Evolutionary conservation across 352 stramenopile species (phyloP).

Genomic region (Elongisporangium undulatum): DNA sequence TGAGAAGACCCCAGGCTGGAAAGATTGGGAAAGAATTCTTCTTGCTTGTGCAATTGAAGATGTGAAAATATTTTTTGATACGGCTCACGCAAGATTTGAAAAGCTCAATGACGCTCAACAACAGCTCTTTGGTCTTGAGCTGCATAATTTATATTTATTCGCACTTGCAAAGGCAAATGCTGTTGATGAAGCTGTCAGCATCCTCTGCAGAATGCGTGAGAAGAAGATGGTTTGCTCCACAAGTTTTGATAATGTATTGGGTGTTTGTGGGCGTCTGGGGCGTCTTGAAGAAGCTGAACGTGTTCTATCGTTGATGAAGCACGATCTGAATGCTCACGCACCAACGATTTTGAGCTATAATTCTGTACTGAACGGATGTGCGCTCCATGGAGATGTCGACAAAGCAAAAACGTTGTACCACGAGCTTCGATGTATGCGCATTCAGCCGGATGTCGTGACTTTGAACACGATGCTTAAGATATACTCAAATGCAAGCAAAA

Average conservation of each 20-base stretch:
- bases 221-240: slow-evolving; percentile 7
- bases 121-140: slow-evolving; percentile 2
- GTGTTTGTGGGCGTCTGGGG: slow-evolving; percentile 27
- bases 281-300: slow-evolving; percentile 19
- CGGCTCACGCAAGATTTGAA: slow-evolving; percentile 1
- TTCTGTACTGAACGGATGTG: slow-evolving; percentile 39
- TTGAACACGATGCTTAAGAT: slow-evolving; percentile 54
- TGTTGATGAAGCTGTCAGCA: slow-evolving; percentile 19
- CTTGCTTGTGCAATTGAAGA: slow-evolving; percentile 4
- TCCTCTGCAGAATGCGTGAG: slow-evolving; percentile 35
- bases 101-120: too few species aligned
- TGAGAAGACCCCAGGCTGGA: too few species aligned
- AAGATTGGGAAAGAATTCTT: slow-evolving; percentile 1
- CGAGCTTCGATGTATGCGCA: slow-evolving; percentile 24
- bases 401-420: slow-evolving; percentile 26
- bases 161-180: slow-evolving; percentile 1
- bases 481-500: slow-evolving; percentile 12
- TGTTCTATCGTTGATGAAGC: slow-evolving; percentile 34
- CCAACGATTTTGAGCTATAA: slow-evolving; percentile 30
- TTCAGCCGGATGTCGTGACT: slow-evolving; percentile 32
- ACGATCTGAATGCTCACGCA: slow-evolving; percentile 1
- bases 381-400: slow-evolving; percentile 19
- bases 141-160: slow-evolving; percentile 12
- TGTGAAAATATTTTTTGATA: slow-evolving; percentile 5
- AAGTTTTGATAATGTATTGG: slow-evolving; percentile 37